Base-by-base conservation (phyloP, 75 land plant species). In the Isoetes taiwanensis region DNA sequence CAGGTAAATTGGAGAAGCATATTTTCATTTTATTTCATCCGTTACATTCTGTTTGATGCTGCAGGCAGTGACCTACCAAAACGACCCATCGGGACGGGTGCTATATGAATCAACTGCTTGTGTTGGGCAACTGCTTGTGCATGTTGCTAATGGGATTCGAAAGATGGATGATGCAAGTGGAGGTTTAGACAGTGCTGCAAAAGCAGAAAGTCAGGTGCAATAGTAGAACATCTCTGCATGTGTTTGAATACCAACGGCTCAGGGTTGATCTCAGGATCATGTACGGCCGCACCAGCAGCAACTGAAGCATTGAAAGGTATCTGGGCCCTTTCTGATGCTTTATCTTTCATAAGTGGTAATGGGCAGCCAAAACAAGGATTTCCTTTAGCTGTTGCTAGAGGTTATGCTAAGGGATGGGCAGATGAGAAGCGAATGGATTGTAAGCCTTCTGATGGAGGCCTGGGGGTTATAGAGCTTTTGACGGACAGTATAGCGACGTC, bases 291-390 rank as follows among this genome's bases (percentile, higher is more conserved):
- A 6, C 86, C 84, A 41, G 87, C 79, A 39, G 90, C 86, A 68
- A 77, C 79, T 58, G 99, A 87, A 68, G 78, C 89, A 54, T 84
- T 85, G 64, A 81, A 77, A 63, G 90, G 81, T 21, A 56, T 88
- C 1, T 93, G 99, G 96, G 78, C 72, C 35, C 56, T 93, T 4
- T 65, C 80, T 8, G 75, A 80, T 62, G 80, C 83, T 38, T 28
- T 76, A 23, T 82, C 76, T 66, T 59, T 65, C 41, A 56, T 66
- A 29, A 70, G 69, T 17, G 43, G 59, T 14, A 88, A 72, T 61
- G 76, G 61, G 30, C 68, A 61, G 21, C 43, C 52, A 2, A 55
- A 30, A 41, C 65, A 66, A 28, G 40, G 56, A 8, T 84, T 93
- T 58, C 99, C 99, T 4, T 64, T 88, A 21, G 42, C 71, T 25